Base-by-base conservation (phyloP, 176 grass and related monocot genomes). In the Eleusine coracana region DNA sequence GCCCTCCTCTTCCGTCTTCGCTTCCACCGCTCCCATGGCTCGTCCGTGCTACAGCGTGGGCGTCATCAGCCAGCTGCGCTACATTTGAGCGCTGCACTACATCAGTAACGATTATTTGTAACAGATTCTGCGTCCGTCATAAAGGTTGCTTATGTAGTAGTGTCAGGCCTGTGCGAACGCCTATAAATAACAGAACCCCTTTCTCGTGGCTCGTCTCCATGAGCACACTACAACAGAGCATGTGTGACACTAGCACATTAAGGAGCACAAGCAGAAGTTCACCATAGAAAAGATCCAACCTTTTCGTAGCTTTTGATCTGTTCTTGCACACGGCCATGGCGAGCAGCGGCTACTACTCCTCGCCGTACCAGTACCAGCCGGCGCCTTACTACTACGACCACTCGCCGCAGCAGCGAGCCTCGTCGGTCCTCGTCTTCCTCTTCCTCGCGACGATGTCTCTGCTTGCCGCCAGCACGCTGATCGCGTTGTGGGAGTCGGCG, bases 401-500 rank as follows among this genome's bases (percentile, higher is more conserved):
- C 78, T 50, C 44, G 48, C 83, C 63, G 77, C 71, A 75, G 14
- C 84, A 64, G 10, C 68, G 49, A 65, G 62, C 56, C 11, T 76
- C 88, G 21, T 82, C 94, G 5, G 52, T 87, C 37, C 79, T 83
- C 41, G 70, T 68, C 29, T 87, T 87, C 86, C n/a, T 97, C 94
- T 71, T 97, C 49, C 70, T 93, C 58, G 84, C 80, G 67, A 90
- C 78, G 51, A 78, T 90, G 21, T 55, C 90, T 78, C 1, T 86
- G 73, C 66, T 93, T 74, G 82, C 73, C 34, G 39, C 74, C 52
- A 1, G 79, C 45, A 72, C 89, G 16, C 86, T 88, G 61, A 88
- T 84, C 89, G 55, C 82, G 82, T 49, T 46, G 84, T 97, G 90
- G 44, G 94, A 92, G 71, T 87, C 87, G 49, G 87, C 74, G 68